Evolutionary conservation across 1,139 yeast genomes (phyloP).

Genomic region (Geotrichum klebahnii): DNA sequence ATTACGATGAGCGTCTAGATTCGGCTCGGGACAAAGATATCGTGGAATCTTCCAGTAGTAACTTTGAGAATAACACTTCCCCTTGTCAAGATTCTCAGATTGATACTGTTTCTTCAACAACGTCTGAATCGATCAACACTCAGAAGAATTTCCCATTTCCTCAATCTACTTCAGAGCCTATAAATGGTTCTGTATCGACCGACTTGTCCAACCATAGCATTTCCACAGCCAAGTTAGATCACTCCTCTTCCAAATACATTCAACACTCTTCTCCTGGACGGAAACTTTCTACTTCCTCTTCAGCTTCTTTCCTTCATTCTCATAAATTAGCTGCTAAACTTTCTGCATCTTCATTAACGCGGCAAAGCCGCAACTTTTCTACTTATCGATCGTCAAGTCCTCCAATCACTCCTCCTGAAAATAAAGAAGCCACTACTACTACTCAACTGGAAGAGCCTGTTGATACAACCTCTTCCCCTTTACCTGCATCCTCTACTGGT

Average conservation of each 20-base stretch:
- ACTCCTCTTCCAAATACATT: slow-evolving; percentile 5
- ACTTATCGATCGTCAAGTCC: slow-evolving; percentile 9
- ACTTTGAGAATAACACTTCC: too few relatives aligned
- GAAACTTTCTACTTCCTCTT: slow-evolving; percentile 7
- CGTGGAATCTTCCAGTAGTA: too few relatives aligned
- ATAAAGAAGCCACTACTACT: neutral
- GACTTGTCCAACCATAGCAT: slow-evolving; percentile 13
- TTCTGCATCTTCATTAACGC: slow-evolving; percentile 11
- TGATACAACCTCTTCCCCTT: neutral
- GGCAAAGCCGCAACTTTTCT: slow-evolving; percentile 15
- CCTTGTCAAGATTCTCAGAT: too few relatives aligned
- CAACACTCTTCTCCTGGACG: slow-evolving; percentile 10
- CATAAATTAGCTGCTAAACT: slow-evolving; percentile 10
- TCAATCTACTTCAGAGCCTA: slow-evolving; percentile 8
- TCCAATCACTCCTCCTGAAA: neutral
- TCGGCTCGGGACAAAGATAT: neutral
- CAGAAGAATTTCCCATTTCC: slow-evolving; percentile 10
- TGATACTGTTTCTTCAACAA: too few relatives aligned
- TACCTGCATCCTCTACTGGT: slow-evolving; percentile 6
- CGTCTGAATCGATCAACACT: too few relatives aligned
- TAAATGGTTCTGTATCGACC: slow-evolving; percentile 6
- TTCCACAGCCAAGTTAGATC: slow-evolving; percentile 10
- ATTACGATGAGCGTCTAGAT: slow-evolving; percentile 9
- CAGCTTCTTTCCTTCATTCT: slow-evolving; percentile 9
- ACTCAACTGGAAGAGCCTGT: too few relatives aligned